These are phyloP conservation scores for Sindora glabra DNA, from an alignment of 306 rosid genomes.

Conservation along the genomic window DNA sequence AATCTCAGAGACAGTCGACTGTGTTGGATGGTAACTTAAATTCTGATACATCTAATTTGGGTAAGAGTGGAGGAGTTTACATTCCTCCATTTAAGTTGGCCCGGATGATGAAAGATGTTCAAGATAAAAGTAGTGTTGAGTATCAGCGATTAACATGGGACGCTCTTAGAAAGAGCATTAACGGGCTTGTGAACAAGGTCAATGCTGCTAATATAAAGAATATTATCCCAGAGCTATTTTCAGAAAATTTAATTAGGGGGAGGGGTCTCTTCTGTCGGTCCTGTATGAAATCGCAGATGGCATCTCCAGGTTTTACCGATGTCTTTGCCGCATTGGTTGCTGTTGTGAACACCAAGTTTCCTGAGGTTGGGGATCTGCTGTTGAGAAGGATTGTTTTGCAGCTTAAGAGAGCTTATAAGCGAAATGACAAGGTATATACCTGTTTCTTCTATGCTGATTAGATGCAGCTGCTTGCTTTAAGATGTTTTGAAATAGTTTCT, in stretches of 20 bases:
- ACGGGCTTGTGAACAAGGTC: conserved; percentile 92
- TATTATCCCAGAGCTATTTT: conserved; percentile 71
- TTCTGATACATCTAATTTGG: conserved; percentile 40
- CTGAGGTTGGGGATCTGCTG: conserved; percentile 81
- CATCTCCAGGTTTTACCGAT: conserved; percentile 86
- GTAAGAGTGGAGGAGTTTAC: conserved; percentile 91
- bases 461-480: background rate
- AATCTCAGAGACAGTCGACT: conserved; percentile 22
- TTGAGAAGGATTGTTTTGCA: conserved; percentile 85
- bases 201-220: conserved; percentile 81
- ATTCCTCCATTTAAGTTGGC: conserved; percentile 95
- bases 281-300: conserved; percentile 96
- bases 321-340: conserved; percentile 88
- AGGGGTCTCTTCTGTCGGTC: conserved; percentile 93
- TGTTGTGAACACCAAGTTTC: conserved; percentile 91
- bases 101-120: conserved; percentile 81
- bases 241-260: conserved; percentile 81
- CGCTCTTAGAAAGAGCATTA: conserved; percentile 88
- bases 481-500: background rate
- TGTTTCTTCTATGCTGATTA: background rate
- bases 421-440: conserved; percentile 79
- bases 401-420: conserved; percentile 85
- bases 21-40: conserved; percentile 28
- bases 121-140: conserved; percentile 77
- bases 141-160: conserved; percentile 97